These are phyloP conservation scores for Opeltia flavorubescens DNA, from an alignment of 495 filamentous ascomycete species.

Conservation along the genomic window DNA sequence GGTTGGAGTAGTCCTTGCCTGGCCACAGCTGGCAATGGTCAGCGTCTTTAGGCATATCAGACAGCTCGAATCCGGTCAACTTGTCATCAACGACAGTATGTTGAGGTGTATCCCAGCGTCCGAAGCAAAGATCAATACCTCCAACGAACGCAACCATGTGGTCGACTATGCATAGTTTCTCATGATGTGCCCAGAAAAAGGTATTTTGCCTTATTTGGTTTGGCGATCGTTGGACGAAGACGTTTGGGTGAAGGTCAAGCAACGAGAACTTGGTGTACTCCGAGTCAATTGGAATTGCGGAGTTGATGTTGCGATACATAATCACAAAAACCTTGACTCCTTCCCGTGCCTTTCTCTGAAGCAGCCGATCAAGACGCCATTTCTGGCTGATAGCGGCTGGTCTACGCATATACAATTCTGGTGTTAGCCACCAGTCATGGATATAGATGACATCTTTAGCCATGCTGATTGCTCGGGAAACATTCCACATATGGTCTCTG, in stretches of 20 bases:
- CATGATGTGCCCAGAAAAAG: constrained; percentile 99
- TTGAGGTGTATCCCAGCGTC: constrained; percentile 91
- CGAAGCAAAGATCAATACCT: constrained; percentile 94
- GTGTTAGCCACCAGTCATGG: constrained; percentile 98
- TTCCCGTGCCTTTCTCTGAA: constrained; percentile 83
- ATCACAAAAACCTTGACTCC: constrained; percentile 98
- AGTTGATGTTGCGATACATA: constrained; percentile 96
- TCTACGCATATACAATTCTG: constrained; percentile 89
- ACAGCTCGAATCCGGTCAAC: constrained; percentile 80
- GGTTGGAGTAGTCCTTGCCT: constrained; percentile 98
- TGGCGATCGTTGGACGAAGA: constrained; percentile 89
- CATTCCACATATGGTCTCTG: constrained; percentile 98
- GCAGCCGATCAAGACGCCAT: constrained; percentile 90
- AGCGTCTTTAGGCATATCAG: constrained; percentile 64
- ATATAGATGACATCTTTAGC: constrained; percentile 98
- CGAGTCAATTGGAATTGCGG: constrained; percentile 95
- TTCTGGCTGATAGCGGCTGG: constrained; percentile 97
- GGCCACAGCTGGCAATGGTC: constrained; percentile 95
- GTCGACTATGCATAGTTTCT: constrained; percentile 91
- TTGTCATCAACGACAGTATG: constrained; percentile 87
- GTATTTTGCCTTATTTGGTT: constrained; percentile 98
- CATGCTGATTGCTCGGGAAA: constrained; percentile 92
- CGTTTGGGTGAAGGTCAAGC: constrained; percentile 87
- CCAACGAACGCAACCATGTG: constrained; percentile 94
- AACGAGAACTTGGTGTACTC: constrained; percentile 97